phyloP scores from a whole-genome alignment of 495 filamentous ascomycete species.

The Tuber umbilicatum region DNA sequence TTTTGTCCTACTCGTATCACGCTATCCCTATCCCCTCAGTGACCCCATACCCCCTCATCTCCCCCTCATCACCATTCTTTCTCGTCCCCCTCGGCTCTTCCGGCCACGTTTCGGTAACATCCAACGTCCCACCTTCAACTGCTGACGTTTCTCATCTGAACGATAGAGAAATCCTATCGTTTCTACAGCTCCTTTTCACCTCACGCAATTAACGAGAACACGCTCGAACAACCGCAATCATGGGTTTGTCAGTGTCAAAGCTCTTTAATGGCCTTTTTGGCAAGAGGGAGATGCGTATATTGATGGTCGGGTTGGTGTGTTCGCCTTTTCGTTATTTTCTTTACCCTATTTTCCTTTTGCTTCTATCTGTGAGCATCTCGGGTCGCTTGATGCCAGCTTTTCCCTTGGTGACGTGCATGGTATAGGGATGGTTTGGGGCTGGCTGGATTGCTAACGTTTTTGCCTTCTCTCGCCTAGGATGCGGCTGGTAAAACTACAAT shows the following conservation, averaged over 20 bases:
- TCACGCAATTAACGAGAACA: conserved; percentile 29
- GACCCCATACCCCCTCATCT: neutral
- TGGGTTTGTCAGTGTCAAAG: conserved; percentile 92
- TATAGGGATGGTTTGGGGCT: conserved; percentile 26
- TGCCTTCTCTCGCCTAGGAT: conserved; percentile 48
- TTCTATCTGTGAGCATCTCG: neutral
- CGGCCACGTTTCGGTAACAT: conserved; percentile 26
- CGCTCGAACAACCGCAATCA: conserved; percentile 51
- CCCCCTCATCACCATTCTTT: neutral
- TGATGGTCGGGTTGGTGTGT: conserved; percentile 86
- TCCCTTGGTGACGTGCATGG: neutral
- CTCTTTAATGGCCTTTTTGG: conserved; percentile 92
- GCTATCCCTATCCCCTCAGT: conserved; percentile 10
- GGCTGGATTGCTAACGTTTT: conserved; percentile 20
- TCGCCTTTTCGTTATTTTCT: neutral
- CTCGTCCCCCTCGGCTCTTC: conserved; percentile 5
- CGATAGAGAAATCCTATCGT: conserved; percentile 26
- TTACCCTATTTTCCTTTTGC: conserved; percentile 6
- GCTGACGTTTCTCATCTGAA: conserved; percentile 19
- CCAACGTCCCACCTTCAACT: conserved; percentile 13
- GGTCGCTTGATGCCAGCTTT: neutral
- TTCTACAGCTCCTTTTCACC: conserved; percentile 15
- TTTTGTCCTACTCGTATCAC: conserved; percentile 22
- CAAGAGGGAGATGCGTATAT: conserved; percentile 99
- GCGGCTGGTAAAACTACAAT: conserved; percentile 99